Evolutionary conservation across 768 basidiomycete species (phyloP).

Genomic region (Amanita inopinata): DNA sequence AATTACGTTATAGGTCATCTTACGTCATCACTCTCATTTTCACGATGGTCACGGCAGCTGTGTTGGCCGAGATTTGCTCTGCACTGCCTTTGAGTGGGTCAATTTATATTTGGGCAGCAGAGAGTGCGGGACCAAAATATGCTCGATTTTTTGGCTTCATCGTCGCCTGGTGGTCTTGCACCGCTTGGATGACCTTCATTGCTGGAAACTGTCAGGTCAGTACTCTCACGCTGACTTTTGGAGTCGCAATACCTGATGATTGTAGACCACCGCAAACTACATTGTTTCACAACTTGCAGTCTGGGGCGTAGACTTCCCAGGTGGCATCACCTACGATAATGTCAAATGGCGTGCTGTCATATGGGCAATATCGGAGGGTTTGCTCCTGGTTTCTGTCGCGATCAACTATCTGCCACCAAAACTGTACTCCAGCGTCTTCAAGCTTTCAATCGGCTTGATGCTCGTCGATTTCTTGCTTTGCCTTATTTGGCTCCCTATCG

Average conservation of each 20-base stretch:
- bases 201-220: constrained; percentile 81
- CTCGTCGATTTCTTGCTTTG: constrained; percentile 85
- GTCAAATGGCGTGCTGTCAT: constrained; percentile 81
- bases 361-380: constrained; percentile 71
- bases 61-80: constrained; percentile 87
- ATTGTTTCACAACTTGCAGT: constrained; percentile 77
- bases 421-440: constrained; percentile 69
- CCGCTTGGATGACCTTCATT: constrained; percentile 94
- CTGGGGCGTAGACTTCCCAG: constrained; percentile 76
- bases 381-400: constrained; percentile 61
- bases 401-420: constrained; percentile 82
- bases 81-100: constrained; percentile 82
- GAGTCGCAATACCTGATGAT: background rate
- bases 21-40: constrained; percentile 76
- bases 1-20: constrained; percentile 51
- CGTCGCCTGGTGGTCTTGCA: constrained; percentile 90
- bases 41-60: constrained; percentile 81
- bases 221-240: background rate
- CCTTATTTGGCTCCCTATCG: constrained; percentile 88
- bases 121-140: constrained; percentile 82
- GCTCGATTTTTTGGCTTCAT: constrained; percentile 82
- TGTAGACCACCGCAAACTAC: constrained; percentile 80
- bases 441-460: constrained; percentile 61
- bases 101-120: constrained; percentile 93
- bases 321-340: constrained; percentile 59